These are phyloP conservation scores for Thalassiosira oceanica DNA, from an alignment of 352 stramenopile species.

Conservation along the genomic window DNA sequence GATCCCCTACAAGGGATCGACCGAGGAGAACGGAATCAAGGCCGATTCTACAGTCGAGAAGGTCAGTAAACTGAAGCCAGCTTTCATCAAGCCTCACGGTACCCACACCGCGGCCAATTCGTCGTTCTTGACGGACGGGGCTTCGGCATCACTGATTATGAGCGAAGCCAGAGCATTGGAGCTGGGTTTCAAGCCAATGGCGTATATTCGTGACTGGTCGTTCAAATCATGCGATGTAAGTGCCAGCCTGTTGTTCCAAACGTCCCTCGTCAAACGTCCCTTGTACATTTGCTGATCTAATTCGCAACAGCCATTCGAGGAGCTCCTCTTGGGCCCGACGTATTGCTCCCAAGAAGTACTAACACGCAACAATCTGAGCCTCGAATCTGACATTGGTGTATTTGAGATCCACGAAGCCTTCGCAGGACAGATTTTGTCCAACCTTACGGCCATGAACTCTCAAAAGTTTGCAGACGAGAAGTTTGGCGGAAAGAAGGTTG, in stretches of 20 bases:
- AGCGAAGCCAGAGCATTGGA: constrained; percentile 82
- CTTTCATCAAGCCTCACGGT: constrained; percentile 64
- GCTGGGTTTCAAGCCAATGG: constrained; percentile 72
- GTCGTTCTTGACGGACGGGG: constrained; percentile 81
- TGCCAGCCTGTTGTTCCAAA: constrained; percentile 83
- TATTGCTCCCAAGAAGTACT: constrained; percentile 91
- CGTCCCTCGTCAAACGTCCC: neutral
- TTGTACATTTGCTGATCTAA: neutral
- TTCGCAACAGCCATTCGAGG: constrained; percentile 66
- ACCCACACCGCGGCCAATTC: constrained; percentile 83
- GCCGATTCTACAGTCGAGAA: constrained; percentile 49
- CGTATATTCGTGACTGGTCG: constrained; percentile 79
- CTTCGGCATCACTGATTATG: constrained; percentile 81
- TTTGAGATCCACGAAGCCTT: constrained; percentile 88
- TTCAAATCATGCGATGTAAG: constrained; percentile 94
- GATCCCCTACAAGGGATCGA: constrained; percentile 34
- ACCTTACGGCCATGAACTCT: constrained; percentile 66
- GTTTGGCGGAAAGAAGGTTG: constrained; percentile 86
- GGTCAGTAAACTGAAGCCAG: constrained; percentile 58
- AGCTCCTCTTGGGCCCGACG: constrained; percentile 86
- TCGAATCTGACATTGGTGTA: constrained; percentile 82
- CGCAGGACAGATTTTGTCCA: constrained; percentile 78
- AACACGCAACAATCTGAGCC: constrained; percentile 58
- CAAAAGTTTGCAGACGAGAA: constrained; percentile 95
- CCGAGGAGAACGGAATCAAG: constrained; percentile 65